These are phyloP conservation scores for Blumeriella jaapii DNA, from an alignment of 2,329 filamentous ascomycete species.

Conservation along the genomic window DNA sequence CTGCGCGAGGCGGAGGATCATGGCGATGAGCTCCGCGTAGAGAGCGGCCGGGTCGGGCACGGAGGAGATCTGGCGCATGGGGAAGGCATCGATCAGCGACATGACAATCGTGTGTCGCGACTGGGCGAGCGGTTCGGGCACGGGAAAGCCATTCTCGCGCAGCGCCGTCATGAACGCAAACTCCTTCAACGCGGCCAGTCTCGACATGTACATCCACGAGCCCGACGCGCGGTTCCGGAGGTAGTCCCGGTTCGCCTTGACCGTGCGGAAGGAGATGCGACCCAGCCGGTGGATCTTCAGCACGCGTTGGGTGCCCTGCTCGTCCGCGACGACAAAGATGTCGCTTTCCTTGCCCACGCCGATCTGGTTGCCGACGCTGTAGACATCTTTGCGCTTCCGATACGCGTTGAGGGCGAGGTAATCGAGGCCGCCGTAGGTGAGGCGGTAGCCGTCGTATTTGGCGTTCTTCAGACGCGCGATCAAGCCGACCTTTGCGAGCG, in stretches of 20 bases:
- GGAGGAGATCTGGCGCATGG: constrained; percentile 74
- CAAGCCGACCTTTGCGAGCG: constrained; percentile 80
- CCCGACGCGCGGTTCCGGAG: constrained; percentile 68
- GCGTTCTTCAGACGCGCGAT: constrained; percentile 92
- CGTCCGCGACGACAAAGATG: constrained; percentile 83
- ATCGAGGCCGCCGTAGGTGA: constrained; percentile 93
- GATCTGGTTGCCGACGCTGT: constrained; percentile 88
- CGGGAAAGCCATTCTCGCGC: constrained; percentile 71
- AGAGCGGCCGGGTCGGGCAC: constrained; percentile 76
- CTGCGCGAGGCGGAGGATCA: constrained; percentile 73
- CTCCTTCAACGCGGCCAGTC: constrained; percentile 86
- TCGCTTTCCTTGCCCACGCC: constrained; percentile 97
- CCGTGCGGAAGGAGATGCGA: constrained; percentile 90
- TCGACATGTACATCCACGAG: constrained; percentile 97
- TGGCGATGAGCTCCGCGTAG: constrained; percentile 80
- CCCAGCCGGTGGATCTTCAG: constrained; percentile 94
- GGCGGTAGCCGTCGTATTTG: constrained; percentile 91
- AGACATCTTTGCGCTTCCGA: constrained; percentile 66
- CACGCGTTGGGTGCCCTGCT: constrained; percentile 64
- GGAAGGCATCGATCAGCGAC: constrained; percentile 85
- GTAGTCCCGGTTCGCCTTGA: constrained; percentile 94
- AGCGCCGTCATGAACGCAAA: constrained; percentile 89
- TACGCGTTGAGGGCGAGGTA: constrained; percentile 93
- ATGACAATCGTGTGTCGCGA: constrained; percentile 95
- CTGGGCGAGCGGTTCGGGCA: constrained; percentile 79